Percentiles rank a stretch among this genome's conserved stretches.
Conservation (phyloP, 2,329 filamentous ascomycete species). For the Dactylellina drechsleri region DNA sequence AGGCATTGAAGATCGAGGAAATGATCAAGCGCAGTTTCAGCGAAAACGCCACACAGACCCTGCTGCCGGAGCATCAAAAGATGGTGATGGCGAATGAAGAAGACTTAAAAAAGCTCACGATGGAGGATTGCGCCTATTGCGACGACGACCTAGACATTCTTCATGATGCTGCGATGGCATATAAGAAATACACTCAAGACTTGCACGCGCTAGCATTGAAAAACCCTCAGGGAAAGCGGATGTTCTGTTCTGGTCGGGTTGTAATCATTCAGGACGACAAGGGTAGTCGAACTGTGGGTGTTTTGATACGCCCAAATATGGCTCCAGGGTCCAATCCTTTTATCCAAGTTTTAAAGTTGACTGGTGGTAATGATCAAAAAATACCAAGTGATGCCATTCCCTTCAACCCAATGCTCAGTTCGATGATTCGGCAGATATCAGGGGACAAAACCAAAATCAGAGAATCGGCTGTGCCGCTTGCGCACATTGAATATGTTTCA, state of each 20-base stretch:
- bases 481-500: slow-evolving; percentile 86
- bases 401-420: slow-evolving; percentile 77
- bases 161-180: slow-evolving; percentile 83
- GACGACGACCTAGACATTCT: slow-evolving; percentile 81
- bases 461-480: slow-evolving; percentile 70
- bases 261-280: slow-evolving; percentile 75
- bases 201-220: slow-evolving; percentile 78
- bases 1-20: slow-evolving; percentile 97
- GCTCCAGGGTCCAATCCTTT: slow-evolving; percentile 69
- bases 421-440: slow-evolving; percentile 74
- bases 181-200: slow-evolving; percentile 79
- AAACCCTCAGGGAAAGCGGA: slow-evolving; percentile 83
- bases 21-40: slow-evolving; percentile 99
- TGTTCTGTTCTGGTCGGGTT: slow-evolving; percentile 79
- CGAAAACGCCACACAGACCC: slow-evolving; percentile 93
- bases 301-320: slow-evolving; percentile 65
- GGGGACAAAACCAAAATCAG: slow-evolving; percentile 74
- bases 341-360: slow-evolving; percentile 56
- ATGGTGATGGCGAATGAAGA: slow-evolving; percentile 91
- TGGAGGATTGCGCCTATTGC: slow-evolving; percentile 83
- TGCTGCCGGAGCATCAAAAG: slow-evolving; percentile 94
- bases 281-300: slow-evolving; percentile 55
- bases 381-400: slow-evolving; percentile 67
- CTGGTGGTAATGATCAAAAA: slow-evolving; percentile 55
- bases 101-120: slow-evolving; percentile 87